Base-by-base conservation (phyloP, 495 filamentous ascomycete genomes). In the Astrocystis sublimbata region DNA sequence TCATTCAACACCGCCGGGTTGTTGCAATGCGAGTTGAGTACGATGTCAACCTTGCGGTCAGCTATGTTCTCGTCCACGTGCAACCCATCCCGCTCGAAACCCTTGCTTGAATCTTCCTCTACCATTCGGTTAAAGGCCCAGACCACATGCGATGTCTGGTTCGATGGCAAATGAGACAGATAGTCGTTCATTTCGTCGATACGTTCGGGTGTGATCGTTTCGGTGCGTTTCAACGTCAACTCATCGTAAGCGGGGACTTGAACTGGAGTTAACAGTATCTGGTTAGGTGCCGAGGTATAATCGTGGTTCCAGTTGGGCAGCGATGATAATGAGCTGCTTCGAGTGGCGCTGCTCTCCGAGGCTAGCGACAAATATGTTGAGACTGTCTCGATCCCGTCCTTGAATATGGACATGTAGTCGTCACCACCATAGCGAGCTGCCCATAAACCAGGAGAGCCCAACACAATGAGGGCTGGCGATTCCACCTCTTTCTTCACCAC, bases 21-120 rank as follows among this genome's bases (percentile, higher is more conserved):
- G 68, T 88, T 88, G 70, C 86, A 88, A 61, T 76, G 81, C 26
- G 82, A 61, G 58, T 88, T 88, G 54, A 88, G 71, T 5, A 84
- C 68, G 13, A 85, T 68, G 64, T 88, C 81, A 6, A 81, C 80
- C 68, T 81, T 81, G 46, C 66, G 69, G 43, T 67, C 68, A 2
- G 80, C 79, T n/a, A 85, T 75, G 12, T 58, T 69, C 4, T 82
- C 71, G 15, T 78, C 71, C 13, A 82, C 75, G 71, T 87, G 84
- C 26, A 88, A 60, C 19, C 86, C 85, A 43, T 76, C 80, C 35
- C 71, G 71, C 31, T 78, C 70, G 60, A 81, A 85, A 30, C 74
- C 62, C 6, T 66, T 67, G 23, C 60, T 65, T 13, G 74, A 49
- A 17, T 61, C 64, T 6, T 49, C 60, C 5, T 49, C 60, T 4